Evolutionary conservation across 352 stramenopile species (phyloP).

Genomic region (Lagenidium giganteum): DNA sequence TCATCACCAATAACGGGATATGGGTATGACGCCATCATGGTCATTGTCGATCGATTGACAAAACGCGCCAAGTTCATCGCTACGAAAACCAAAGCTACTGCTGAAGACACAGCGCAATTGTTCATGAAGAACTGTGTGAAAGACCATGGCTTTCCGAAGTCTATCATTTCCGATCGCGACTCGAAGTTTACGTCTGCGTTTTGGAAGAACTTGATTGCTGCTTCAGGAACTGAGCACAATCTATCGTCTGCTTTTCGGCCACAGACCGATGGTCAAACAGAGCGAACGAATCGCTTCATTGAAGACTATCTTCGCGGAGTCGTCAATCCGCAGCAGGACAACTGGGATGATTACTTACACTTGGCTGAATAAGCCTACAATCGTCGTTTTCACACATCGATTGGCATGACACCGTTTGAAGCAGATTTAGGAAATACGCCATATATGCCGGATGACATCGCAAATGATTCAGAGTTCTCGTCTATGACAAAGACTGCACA

Average conservation of each 20-base stretch:
- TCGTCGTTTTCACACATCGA: neutral
- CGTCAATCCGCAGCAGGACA: neutral
- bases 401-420: slow-evolving; percentile 7
- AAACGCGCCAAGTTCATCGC: slow-evolving; percentile 7
- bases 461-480: too few relatives aligned
- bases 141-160: slow-evolving; percentile 5
- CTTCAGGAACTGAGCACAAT: neutral
- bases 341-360: slow-evolving; percentile 8
- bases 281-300: slow-evolving; percentile 5
- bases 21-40: slow-evolving; percentile 5
- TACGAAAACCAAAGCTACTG: neutral
- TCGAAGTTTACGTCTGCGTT: slow-evolving; percentile 4
- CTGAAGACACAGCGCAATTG: neutral
- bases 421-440: slow-evolving; percentile 6
- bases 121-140: neutral
- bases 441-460: neutral
- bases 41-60: slow-evolving; percentile 6
- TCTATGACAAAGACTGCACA: too few relatives aligned
- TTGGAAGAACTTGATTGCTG: slow-evolving; percentile 1
- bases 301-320: slow-evolving; percentile 1
- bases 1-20: too few relatives aligned
- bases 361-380: slow-evolving; percentile 16
- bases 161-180: slow-evolving; percentile 8
- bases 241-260: slow-evolving; percentile 4
- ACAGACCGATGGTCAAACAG: slow-evolving; percentile 7